phyloP scores from a whole-genome alignment of 2,329 filamentous ascomycete genomes.

The Pseudogymnoascus sp. region DNA sequence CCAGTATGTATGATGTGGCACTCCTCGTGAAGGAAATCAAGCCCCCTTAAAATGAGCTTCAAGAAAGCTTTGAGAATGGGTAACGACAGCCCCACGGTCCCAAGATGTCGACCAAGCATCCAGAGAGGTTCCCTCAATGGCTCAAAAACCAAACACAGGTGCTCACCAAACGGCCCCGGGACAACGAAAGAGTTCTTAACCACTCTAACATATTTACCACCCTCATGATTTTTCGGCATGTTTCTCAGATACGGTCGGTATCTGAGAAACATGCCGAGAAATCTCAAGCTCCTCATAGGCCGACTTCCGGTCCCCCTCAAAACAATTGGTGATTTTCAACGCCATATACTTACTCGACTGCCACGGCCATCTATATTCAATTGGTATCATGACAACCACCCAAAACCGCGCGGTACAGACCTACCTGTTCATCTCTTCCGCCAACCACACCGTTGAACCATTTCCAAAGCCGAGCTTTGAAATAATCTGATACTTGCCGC shows the following conservation, averaged over 20 bases:
- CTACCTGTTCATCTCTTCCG: conserved; percentile 19
- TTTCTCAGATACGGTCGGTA: no score
- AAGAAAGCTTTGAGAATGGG: conserved; percentile 14
- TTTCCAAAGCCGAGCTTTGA: conserved; percentile 28
- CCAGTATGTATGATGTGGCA: conserved; percentile 20
- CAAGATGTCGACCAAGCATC: conserved; percentile 8
- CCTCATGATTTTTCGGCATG: not conserved
- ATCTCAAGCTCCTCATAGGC: not conserved
- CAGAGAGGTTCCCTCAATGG: conserved; percentile 15
- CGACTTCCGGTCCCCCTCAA: not conserved
- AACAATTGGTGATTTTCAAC: not conserved
- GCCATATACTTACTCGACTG: not conserved
- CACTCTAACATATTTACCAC: not conserved
- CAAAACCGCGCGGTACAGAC: conserved; percentile 20
- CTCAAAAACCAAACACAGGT: conserved; percentile 16
- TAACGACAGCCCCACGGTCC: conserved; percentile 7
- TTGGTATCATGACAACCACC: not conserved
- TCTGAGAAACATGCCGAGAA: not conserved
- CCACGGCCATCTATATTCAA: not conserved
- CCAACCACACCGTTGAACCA: conserved; percentile 28
- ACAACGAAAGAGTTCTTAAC: not conserved
- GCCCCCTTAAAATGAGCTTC: conserved; percentile 11
- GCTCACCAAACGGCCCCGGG: conserved; percentile 9
- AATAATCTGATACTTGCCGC: conserved; percentile 25
- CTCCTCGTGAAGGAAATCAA: conserved; percentile 18